Evolutionary conservation across 306 rosid genomes (phyloP).

Genomic region (Cicer chorassanicum): DNA sequence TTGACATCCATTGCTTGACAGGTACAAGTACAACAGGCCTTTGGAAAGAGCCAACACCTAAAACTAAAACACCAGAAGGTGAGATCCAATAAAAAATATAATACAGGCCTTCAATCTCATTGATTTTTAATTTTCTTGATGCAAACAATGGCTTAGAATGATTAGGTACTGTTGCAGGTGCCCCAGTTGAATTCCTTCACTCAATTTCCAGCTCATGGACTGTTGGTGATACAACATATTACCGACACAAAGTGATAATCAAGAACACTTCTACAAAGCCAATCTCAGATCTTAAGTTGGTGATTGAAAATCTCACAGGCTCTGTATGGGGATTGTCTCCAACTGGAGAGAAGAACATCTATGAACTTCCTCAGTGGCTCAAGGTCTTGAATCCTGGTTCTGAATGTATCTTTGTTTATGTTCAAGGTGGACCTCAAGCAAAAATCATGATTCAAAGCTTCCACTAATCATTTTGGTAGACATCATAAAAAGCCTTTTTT

Average conservation of each 20-base stretch:
- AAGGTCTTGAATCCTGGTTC: conserved; percentile 68
- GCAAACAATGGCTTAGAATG: conserved; percentile 13
- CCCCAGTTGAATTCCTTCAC: conserved; percentile 66
- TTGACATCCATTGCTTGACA: conserved; percentile 38
- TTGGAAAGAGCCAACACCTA: conserved; percentile 19
- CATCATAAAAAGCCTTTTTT: not conserved
- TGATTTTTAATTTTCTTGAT: not conserved
- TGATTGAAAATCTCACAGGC: conserved; percentile 66
- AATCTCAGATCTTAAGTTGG: conserved; percentile 60
- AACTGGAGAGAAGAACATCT: conserved; percentile 58
- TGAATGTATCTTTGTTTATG: conserved; percentile 64
- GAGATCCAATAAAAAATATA: conserved; percentile 25
- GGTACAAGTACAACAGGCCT: conserved; percentile 34
- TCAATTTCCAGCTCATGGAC: conserved; percentile 73
- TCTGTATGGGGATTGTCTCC: conserved; percentile 81
- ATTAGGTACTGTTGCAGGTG: conserved; percentile 49
- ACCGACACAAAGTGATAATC: conserved; percentile 74
- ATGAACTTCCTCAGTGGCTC: conserved; percentile 73
- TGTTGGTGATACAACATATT: conserved; percentile 51
- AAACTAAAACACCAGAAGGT: conserved; percentile 29
- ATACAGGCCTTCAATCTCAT: not conserved
- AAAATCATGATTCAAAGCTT: conserved; percentile 59
- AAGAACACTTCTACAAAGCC: conserved; percentile 75
- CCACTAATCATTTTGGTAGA: conserved; percentile 49
- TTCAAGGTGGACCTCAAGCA: conserved; percentile 92